Base-by-base conservation (phyloP, 2,329 filamentous ascomycete genomes). In the Fusarium keratoplasticum region DNA sequence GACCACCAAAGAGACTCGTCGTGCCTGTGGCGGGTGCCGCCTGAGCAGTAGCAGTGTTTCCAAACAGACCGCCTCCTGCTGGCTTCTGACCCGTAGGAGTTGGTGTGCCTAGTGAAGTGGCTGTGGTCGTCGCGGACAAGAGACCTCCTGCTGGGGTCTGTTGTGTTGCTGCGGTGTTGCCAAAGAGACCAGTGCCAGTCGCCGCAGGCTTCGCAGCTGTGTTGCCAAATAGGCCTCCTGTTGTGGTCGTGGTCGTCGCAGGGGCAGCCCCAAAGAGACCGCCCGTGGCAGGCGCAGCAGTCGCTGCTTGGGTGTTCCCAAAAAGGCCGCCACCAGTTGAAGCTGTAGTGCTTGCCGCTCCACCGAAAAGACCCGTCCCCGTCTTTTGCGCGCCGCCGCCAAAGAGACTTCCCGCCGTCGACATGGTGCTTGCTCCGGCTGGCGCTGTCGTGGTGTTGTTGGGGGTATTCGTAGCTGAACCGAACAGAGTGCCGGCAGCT, bases 401-500 rank as follows among this genome's bases (percentile, higher is more conserved):
- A 66, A 77, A 77, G 40, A 77, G 65, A 59, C 83, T 80, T 47
- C 84, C 82, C 22, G 80, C 78, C 22, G 82, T 81, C 55, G 84
- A 80, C 77, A 84, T 84, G 64, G 62, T 77, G 79, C 74, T 72
- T 67, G 78, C 70, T 64, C 59, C 69, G 66, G 61, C 47, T 66
- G 77, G 71, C 18, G 80, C 72, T 68, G 75, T 61, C 36, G 79
- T 68, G 16, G 80, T 69, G n/a, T 80, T 75, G 76, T 80, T 69
- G 38, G 47, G 25, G 59, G 77, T 72, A 29, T 78, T 73, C 29
- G 76, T 72, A 60, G 73, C 69, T 50, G 81, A 80, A 57, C 83
- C 83, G 69, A 85, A 84, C 18, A 86, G 80, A 58, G 81, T 80
- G 16, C 80, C 80, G 22, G 82, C 69, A 42, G 82, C 79, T 35